These are phyloP conservation scores for Didymella lethalis DNA, from an alignment of 2,329 filamentous ascomycete species.

Conservation along the genomic window DNA sequence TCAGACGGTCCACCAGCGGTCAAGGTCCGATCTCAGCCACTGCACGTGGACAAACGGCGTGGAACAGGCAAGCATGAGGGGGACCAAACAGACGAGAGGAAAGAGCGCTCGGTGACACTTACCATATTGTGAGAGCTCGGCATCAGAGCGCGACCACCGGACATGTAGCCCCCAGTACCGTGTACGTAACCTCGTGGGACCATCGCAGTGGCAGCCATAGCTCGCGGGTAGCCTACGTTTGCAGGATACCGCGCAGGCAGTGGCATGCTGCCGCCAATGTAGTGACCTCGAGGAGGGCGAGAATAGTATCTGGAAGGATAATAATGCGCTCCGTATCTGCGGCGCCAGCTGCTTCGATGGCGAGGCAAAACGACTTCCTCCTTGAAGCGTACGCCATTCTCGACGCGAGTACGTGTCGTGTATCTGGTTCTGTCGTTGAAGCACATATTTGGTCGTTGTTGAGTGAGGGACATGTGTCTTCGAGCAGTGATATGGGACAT, in stretches of 20 bases:
- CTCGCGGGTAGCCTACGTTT: constrained; percentile 15
- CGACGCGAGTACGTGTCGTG: constrained; percentile 24
- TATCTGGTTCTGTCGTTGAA: constrained; percentile 34
- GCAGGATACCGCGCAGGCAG: constrained; percentile 21
- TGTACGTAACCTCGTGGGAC: constrained; percentile 22
- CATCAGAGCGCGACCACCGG: constrained; percentile 30
- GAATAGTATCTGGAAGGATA: constrained; percentile 41
- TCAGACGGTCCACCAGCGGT: constrained; percentile 4
- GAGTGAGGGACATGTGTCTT: neutral
- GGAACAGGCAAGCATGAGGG: constrained; percentile 19
- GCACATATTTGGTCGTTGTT: constrained; percentile 30
- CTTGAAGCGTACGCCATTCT: constrained; percentile 24
- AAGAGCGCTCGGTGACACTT: constrained; percentile 29
- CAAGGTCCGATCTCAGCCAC: constrained; percentile 11
- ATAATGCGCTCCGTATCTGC: constrained; percentile 36
- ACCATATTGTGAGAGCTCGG: constrained; percentile 35
- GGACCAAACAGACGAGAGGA: constrained; percentile 13
- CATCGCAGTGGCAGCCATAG: constrained; percentile 6
- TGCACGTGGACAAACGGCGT: constrained; percentile 28
- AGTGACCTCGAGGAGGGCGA: constrained; percentile 25
- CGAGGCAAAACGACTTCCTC: constrained; percentile 18
- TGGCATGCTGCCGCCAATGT: constrained; percentile 10
- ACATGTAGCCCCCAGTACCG: constrained; percentile 23
- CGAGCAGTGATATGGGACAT: neutral
- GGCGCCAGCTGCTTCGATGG: constrained; percentile 30